Evolutionary conservation across 148 eudicot species (phyloP), one percentile per base, ranked within the genome.

Genomic region (Fagopyrum tataricum): DNA sequence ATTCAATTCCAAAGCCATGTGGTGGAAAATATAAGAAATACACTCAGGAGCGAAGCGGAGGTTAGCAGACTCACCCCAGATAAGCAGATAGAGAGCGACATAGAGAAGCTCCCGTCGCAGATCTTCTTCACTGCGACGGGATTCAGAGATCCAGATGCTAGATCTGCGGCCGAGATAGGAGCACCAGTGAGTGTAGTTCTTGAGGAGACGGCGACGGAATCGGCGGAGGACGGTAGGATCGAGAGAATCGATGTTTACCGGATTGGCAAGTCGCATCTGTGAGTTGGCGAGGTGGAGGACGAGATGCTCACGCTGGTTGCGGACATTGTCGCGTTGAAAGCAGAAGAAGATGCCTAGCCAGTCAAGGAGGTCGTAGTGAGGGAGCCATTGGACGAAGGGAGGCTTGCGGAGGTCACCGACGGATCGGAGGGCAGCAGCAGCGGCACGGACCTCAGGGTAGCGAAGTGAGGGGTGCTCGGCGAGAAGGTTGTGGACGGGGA

Each of bases 381-480:
- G 83, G 18, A 12, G 76, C 89, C 90, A 89, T 67, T 79, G 81
- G 41, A 84, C 43, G 79, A 79, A 89, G 2, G 92, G 98, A 0
- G 98, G 98, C 4, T 76, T 79, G 10, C 97, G 92, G 76, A 94
- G 93, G 85, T 89, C 95, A 0, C 91, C 97, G 44, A 83, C 84
- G 79, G 90, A 44, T 39, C 87, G 87, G 3, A 93, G 88, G 47
- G 95, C 90, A 46, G 98, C 78, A n/a, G 91, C 77, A 53, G 98
- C 95, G 46, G 97, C 98, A 6, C 98, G 90, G 0, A 93, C 95
- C 72, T 93, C 97, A 0, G 98, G 98, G 83, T 78, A 91, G 11
- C 95, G 90, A 81, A 89, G 89, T 7, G 98, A 91, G 0, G 98
- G 98, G 82, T 93, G 98, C 87, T 93, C 97, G 17, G 90, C 88